Evolutionary conservation across 768 basidiomycete genomes (phyloP).

Genomic region (Scleroderma citrinum): DNA sequence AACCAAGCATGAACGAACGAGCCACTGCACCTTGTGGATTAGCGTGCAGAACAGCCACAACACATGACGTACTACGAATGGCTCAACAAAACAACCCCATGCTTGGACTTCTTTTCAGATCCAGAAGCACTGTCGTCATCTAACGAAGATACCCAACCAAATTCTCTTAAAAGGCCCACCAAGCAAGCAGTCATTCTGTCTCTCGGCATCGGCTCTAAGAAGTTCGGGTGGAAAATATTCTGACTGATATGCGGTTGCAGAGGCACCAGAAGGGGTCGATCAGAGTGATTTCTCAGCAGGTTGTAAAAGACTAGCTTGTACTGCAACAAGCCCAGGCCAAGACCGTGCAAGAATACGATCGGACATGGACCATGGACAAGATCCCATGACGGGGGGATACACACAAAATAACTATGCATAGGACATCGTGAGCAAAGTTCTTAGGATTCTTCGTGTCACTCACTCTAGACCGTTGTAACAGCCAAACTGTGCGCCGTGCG

Average conservation of each 20-base stretch:
- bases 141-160: constrained; percentile 55
- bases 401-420: constrained; percentile 59
- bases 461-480: constrained; percentile 67
- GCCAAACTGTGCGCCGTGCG: constrained; percentile 39
- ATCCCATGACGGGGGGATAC: constrained; percentile 65
- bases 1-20: constrained; percentile 88
- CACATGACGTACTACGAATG: constrained; percentile 73
- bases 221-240: constrained; percentile 70
- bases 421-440: not conserved
- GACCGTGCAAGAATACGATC: constrained; percentile 80
- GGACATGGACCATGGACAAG: constrained; percentile 54
- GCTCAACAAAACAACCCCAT: constrained; percentile 72
- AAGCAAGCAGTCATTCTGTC: constrained; percentile 53
- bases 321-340: constrained; percentile 77
- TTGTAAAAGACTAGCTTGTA: constrained; percentile 58
- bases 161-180: constrained; percentile 47
- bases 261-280: constrained; percentile 71
- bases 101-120: constrained; percentile 9
- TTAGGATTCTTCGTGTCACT: constrained; percentile 16
- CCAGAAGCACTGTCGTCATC: constrained; percentile 7
- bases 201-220: constrained; percentile 65
- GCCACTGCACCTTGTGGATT: constrained; percentile 40
- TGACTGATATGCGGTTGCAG: constrained; percentile 87
- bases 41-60: not conserved
- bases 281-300: constrained; percentile 48